Base-by-base conservation (phyloP, 2,329 filamentous ascomycete genomes). In the Fusarium falciforme region DNA sequence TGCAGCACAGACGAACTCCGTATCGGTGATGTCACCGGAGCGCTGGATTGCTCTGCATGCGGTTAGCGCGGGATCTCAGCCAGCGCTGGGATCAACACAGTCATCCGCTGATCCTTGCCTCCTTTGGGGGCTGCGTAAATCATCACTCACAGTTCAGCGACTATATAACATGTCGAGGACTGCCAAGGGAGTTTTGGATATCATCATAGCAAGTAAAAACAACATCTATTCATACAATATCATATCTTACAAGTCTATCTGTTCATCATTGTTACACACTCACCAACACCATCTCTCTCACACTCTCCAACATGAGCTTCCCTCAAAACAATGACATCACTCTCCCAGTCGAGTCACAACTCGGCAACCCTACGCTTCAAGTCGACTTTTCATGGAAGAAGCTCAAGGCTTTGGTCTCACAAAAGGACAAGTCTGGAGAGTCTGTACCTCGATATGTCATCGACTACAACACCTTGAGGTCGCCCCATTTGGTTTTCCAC, bases 301-400 rank as follows among this genome's bases (percentile, higher is more conserved):
- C 40, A 42, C 40, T 22, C 40, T 2, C 22, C 25, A 57, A 61
- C 17, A 58, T 61, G 47, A 57, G 20, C 14, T 22, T 31, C 8
- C 22, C 44, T 5, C 22, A 42, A 35, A 10, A 60, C n/a, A 44
- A 33, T 3, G 17, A 36, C 11, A 16, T 25, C 2, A 11, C n/a
- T 17, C 16, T 6, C 1, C 38, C 33, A 20, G 25, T 20, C 17
- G 29, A 36, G 40, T 8, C 36, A 33, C 22, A 40, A 12, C 17
- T 36, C 10, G 44, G 40, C 36, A 61, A 29, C 36, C 22, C 69
- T 5, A 58, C 38, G 4, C 47, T 76, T 14, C 54, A 64, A 33
- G 61, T 77, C 7, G 64, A 77, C 63, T 77, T 67, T 42, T 67
- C 69, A 6, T 77, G 75, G 75, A 71, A 68, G 16, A 72, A 71